phyloP scores from a whole-genome alignment of 2,329 filamentous ascomycete genomes.

The Nemania sp. region DNA sequence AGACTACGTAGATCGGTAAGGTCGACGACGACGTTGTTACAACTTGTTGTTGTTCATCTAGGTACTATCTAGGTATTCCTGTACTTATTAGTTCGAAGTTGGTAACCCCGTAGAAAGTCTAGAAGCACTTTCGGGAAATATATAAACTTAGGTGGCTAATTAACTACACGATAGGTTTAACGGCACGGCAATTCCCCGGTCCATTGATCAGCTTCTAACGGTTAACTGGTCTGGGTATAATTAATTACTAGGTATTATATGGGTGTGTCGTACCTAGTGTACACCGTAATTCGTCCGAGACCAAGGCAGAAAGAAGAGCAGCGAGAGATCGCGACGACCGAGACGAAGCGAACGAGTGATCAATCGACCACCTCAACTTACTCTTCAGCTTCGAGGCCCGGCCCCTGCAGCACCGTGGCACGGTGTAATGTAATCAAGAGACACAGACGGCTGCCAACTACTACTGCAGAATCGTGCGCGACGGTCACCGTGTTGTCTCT shows the following conservation, averaged over 20 bases:
- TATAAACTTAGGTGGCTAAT: background rate
- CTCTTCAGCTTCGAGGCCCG: slow-evolving; percentile 22
- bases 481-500: too few species aligned
- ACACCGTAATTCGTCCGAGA: too few species aligned
- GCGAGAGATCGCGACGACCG: background rate
- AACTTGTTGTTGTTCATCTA: too few species aligned
- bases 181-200: background rate
- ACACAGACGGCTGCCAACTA: background rate
- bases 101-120: background rate
- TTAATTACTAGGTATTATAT: background rate
- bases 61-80: too few species aligned
- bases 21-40: too few species aligned
- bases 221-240: too few species aligned
- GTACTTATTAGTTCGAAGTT: background rate
- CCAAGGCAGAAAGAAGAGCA: background rate
- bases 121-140: background rate
- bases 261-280: too few species aligned
- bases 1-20: too few species aligned
- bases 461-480: too few species aligned
- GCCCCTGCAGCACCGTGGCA: slow-evolving; percentile 12
- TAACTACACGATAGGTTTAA: background rate
- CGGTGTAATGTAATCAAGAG: background rate
- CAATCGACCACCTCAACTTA: background rate
- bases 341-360: background rate
- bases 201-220: background rate